Evolutionary conservation across 2,329 filamentous ascomycete species (phyloP), one percentile per base, ranked within the genome.

Genomic region (Penicillium occitanis): DNA sequence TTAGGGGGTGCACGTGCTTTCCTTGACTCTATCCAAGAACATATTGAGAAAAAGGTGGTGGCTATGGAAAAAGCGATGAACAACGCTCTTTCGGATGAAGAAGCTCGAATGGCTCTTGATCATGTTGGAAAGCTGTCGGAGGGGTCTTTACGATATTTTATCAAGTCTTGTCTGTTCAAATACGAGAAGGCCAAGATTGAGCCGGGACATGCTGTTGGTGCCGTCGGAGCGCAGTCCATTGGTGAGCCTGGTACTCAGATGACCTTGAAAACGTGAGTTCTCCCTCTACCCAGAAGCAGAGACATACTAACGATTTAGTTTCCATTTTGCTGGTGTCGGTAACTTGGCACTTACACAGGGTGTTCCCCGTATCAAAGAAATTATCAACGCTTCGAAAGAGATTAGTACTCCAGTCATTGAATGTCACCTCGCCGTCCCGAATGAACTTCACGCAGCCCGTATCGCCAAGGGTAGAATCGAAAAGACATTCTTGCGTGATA

Each of bases 311-410:
- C 19, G 53, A 13, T 3, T 14, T 57, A 66, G 65, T 66, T 67
- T 67, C 66, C 95, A 98, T 90, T 99, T 99, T 83, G 95, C 95
- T 76, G 95, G 95, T 91, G 95, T 99, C 69, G 95, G 95, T 51
- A 94, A 94, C 77, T 98, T 99, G 95, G 97, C 92, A 85, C 97
- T 99, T 75, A 99, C 95, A 0, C 92, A 97, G 75, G 95, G 95
- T 91, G 95, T 99, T 6, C 95, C 95, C 1, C 94, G 95, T 89
- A 99, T 99, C 83, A 99, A 99, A 81, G 95, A 99, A 84, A 99
- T 99, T 71, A 99, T 99, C 88, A 99, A 99, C 80, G 95, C 95
- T 5, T 97, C 93, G 8, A 96, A 93, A 77, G 83, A 84, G 60
- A 99, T 99, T 79, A 96, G 91, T 77, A 99, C 95, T 0, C 95